These are phyloP conservation scores for Arthrobotrys megalospora DNA, from an alignment of 2,329 filamentous ascomycete genomes.

Conservation along the genomic window DNA sequence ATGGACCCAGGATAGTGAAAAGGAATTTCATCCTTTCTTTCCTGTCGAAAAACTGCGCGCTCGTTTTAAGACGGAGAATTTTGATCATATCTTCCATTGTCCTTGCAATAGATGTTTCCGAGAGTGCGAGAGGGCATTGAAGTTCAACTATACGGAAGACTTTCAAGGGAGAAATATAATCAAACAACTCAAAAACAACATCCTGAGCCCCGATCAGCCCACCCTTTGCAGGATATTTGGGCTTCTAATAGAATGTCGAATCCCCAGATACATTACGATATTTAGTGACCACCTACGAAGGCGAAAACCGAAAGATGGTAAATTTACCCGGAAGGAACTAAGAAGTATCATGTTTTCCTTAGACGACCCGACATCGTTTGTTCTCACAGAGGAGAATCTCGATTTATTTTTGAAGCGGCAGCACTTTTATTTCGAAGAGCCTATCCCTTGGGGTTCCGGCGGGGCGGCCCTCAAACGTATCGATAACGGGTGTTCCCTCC, in stretches of 20 bases:
- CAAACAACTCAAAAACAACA: not conserved
- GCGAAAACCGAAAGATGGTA: not conserved
- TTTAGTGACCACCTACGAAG: not conserved
- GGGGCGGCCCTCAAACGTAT: not conserved
- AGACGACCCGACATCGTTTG: not conserved
- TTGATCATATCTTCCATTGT: not conserved
- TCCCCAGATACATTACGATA: not conserved
- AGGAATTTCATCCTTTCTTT: not conserved
- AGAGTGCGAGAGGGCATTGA: not conserved
- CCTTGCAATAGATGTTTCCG: not conserved
- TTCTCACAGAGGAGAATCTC: not conserved
- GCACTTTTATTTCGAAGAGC: constrained; percentile 8
- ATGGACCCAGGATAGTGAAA: not conserved
- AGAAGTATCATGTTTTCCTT: not conserved
- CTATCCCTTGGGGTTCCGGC: not conserved
- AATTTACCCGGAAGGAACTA: not conserved
- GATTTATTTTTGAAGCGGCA: constrained; percentile 7
- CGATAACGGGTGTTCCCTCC: not conserved
- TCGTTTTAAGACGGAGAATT: not conserved
- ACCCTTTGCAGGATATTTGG: not conserved
- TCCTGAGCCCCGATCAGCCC: not conserved
- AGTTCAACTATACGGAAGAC: not conserved
- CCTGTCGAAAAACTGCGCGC: not conserved
- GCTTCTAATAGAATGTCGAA: not conserved
- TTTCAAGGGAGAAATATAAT: not conserved